These are phyloP conservation scores for Ceratocystis albifundus DNA, from an alignment of 2,329 filamentous ascomycete genomes.

Conservation along the genomic window DNA sequence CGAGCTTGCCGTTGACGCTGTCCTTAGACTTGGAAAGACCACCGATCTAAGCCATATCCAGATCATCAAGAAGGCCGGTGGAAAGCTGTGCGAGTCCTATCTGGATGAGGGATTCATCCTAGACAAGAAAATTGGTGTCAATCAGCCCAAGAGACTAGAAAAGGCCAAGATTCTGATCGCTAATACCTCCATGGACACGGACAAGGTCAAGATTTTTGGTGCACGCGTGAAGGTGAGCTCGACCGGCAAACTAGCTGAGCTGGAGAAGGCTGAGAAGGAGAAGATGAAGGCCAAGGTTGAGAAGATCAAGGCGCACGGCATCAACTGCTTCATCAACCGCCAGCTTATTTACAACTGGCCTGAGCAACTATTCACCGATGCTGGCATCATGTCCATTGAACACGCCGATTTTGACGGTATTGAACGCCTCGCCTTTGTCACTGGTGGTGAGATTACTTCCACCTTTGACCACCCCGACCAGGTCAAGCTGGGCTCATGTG, in stretches of 20 bases:
- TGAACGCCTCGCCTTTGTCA: conserved; percentile 86
- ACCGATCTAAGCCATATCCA: conserved; percentile 96
- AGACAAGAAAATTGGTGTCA: conserved; percentile 98
- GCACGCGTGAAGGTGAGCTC: conserved; percentile 93
- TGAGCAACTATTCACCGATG: conserved; percentile 95
- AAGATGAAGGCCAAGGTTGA: conserved; percentile 99
- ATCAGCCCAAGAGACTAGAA: conserved; percentile 92
- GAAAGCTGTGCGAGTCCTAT: conserved; percentile 95
- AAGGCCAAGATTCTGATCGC: conserved; percentile 97
- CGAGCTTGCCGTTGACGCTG: conserved; percentile 77
- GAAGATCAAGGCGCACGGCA: conserved; percentile 94
- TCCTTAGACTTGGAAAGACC: conserved; percentile 77
- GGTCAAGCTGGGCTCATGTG: conserved; percentile 90
- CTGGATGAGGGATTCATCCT: conserved; percentile 96
- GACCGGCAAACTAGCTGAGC: conserved; percentile 91
- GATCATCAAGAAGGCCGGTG: conserved; percentile 98
- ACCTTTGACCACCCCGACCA: conserved; percentile 97
- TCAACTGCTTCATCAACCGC: conserved; percentile 99
- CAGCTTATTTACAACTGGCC: conserved; percentile 99
- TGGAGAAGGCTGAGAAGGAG: conserved; percentile 95
- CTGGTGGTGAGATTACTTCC: conserved; percentile 90
- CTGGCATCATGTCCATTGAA: conserved; percentile 95
- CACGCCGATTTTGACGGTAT: conserved; percentile 98
- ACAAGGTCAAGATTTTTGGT: conserved; percentile 99
- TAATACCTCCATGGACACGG: conserved; percentile 98